Percentiles rank a stretch among this genome's conserved stretches.
phyloP scores from a whole-genome alignment of 2,329 filamentous ascomycete species.

The Lecanicillium sp. region DNA sequence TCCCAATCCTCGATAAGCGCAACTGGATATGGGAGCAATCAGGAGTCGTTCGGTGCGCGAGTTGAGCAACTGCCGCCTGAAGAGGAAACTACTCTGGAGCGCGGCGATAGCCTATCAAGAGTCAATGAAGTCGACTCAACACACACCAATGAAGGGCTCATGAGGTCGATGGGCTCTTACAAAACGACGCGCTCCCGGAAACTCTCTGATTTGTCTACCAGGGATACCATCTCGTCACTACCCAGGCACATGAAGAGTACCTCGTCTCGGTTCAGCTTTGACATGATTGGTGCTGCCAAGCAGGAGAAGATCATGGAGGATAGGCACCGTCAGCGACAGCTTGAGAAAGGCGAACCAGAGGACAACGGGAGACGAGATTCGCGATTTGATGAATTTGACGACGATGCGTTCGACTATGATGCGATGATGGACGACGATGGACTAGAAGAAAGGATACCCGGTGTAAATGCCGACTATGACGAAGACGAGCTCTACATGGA shows the following conservation, averaged over 20 bases:
- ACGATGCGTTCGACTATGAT: slow-evolving; percentile 53
- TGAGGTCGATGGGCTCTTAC: slow-evolving; percentile 13
- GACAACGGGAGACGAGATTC: slow-evolving; percentile 37
- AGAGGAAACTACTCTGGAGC: too few species aligned
- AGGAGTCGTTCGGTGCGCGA: too few species aligned
- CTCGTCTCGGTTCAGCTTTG: slow-evolving; percentile 74
- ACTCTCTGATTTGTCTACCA: slow-evolving; percentile 37
- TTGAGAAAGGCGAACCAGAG: slow-evolving; percentile 46
- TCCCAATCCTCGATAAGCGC: too few species aligned
- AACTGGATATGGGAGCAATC: too few species aligned
- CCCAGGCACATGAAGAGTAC: slow-evolving; percentile 67
- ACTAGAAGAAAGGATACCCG: slow-evolving; percentile 59
- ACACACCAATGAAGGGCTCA: neutral
- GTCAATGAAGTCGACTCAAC: slow-evolving; percentile 2
- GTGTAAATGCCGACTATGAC: slow-evolving; percentile 40
- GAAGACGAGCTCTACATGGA: slow-evolving; percentile 29
- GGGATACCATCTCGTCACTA: slow-evolving; percentile 39
- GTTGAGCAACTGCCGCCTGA: too few species aligned
- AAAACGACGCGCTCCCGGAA: slow-evolving; percentile 40
- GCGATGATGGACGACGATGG: slow-evolving; percentile 59
- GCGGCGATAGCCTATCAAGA: neutral
- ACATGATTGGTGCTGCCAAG: slow-evolving; percentile 64
- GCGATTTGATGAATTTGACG: slow-evolving; percentile 54
- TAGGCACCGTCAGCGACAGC: slow-evolving; percentile 58
- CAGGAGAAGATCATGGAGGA: slow-evolving; percentile 66